Evolutionary conservation across 2,329 filamentous ascomycete genomes (phyloP), one percentile per base, ranked within the genome.

Genomic region (Aspergillus japonicus): DNA sequence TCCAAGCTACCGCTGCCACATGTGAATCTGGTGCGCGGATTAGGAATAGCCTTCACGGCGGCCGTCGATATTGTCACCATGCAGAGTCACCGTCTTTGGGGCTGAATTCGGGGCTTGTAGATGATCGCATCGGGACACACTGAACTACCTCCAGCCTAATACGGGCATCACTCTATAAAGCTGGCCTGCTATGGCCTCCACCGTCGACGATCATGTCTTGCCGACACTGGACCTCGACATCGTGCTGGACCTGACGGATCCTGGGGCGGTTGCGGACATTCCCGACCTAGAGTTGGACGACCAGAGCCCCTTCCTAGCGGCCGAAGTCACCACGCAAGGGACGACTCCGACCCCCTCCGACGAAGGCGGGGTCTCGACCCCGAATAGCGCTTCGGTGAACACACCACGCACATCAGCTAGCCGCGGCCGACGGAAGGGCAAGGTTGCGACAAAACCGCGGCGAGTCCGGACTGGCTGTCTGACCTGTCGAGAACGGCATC

Each of bases 401-500:
- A 48, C 59, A 10, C 55, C 64, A 10, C 60, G 59, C 26, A 50
- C 55, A 3, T 60, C 57, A 24, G 63, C 61, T 50, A 16, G 33
- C 14, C 33, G 33, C 39, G 61, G 58, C 59, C 67, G 62, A 48
- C 69, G 66, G 51, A 70, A 68, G 31, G 71, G 68, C 35, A 63
- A 71, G 14, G 56, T 62, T 4, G 57, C 68, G 19, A 70, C 66
- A 5, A 94, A 93, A 74, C 87, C 91, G n/a, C 94, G 89, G 77
- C 84, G 93, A 64, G 92, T 96, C 19, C 87, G 94, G 50, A 97
- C 93, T 3, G 93, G 93, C 42, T 97, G 93, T 73, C 79, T 96
- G 65, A 97, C 93, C 2, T 97, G 93, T 75, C 84, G 93, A 66
- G 90, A 96, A 74, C 83, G 92, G 50, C 93, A 96, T 80, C 80